A percentile compares a stretch with the other conserved stretches of the same genome.
These are phyloP conservation scores for Arabis alpina DNA, from an alignment of 345 rosid species.

Conservation along the genomic window DNA sequence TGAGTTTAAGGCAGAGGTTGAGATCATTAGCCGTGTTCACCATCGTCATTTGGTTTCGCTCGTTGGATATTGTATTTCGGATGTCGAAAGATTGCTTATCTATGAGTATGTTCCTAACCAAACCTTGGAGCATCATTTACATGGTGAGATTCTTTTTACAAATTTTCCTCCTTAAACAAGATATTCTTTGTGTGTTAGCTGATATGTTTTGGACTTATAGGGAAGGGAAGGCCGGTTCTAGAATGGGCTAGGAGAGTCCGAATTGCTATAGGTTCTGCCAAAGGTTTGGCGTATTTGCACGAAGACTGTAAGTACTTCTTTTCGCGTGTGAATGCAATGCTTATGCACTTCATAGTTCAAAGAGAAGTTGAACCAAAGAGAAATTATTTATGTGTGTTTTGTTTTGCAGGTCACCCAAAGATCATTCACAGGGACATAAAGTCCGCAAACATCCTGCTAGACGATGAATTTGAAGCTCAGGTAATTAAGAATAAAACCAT, in stretches of 20 bases:
- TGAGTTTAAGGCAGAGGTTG: conserved; percentile 94
- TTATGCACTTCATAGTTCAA: neutral
- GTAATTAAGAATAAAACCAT: conserved; percentile 45
- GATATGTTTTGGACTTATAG: conserved; percentile 38
- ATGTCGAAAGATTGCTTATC: conserved; percentile 70
- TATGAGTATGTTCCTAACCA: conserved; percentile 91
- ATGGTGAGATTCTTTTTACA: conserved; percentile 53
- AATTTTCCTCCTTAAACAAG: neutral
- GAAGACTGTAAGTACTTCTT: conserved; percentile 82
- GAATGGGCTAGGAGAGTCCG: conserved; percentile 88
- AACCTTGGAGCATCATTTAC: conserved; percentile 94
- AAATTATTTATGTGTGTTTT: neutral
- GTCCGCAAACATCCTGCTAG: conserved; percentile 86
- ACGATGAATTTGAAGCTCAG: conserved; percentile 84
- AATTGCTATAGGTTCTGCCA: conserved; percentile 92
- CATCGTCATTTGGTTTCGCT: conserved; percentile 93
- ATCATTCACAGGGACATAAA: conserved; percentile 95
- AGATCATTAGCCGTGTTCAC: conserved; percentile 93
- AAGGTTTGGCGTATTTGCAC: conserved; percentile 96
- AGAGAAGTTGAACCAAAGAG: neutral
- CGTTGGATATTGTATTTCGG: conserved; percentile 81
- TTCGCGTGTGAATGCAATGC: neutral
- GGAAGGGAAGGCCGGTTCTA: conserved; percentile 58
- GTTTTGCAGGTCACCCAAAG: conserved; percentile 79
- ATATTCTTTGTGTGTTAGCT: neutral